phyloP scores from a whole-genome alignment of 345 rosid genomes.

The Toxicodendron radicans region DNA sequence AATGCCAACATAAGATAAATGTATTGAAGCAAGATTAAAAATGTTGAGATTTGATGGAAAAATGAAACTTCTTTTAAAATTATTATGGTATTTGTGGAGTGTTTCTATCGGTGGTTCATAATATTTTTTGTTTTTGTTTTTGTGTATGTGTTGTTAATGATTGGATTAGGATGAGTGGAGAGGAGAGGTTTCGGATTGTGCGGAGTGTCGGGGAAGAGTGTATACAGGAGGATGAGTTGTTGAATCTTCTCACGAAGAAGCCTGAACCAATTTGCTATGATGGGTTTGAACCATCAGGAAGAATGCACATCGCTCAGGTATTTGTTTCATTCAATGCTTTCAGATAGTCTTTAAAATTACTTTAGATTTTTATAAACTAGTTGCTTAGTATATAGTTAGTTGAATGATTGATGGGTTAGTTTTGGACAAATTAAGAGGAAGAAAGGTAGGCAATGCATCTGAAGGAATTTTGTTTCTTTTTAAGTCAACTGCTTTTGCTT shows the following conservation, averaged over 20 bases:
- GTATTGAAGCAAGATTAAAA: no score
- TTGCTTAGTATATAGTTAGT: neutral
- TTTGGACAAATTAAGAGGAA: neutral
- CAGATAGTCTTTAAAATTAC: neutral
- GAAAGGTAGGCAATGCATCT: neutral
- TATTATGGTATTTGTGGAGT: no score
- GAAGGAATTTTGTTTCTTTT: no score
- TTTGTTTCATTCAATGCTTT: neutral
- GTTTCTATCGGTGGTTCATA: no score
- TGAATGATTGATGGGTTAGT: neutral
- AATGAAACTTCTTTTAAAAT: no score
- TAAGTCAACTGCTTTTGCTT: no score
- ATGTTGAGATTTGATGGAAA: no score
- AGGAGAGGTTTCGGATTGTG: slow-evolving; percentile 66
- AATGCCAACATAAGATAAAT: no score
- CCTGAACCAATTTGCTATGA: slow-evolving; percentile 84
- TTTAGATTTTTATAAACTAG: neutral
- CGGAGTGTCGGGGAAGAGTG: slow-evolving; percentile 87
- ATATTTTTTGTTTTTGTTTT: neutral
- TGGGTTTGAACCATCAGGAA: slow-evolving; percentile 93
- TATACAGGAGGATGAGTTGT: slow-evolving; percentile 76
- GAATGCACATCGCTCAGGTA: slow-evolving; percentile 98
- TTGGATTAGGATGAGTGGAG: slow-evolving; percentile 52
- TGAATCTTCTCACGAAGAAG: slow-evolving; percentile 72
- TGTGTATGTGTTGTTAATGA: neutral